These are phyloP conservation scores for Neofusicoccum laricinum DNA, from an alignment of 2,329 filamentous ascomycete genomes.

Conservation along the genomic window DNA sequence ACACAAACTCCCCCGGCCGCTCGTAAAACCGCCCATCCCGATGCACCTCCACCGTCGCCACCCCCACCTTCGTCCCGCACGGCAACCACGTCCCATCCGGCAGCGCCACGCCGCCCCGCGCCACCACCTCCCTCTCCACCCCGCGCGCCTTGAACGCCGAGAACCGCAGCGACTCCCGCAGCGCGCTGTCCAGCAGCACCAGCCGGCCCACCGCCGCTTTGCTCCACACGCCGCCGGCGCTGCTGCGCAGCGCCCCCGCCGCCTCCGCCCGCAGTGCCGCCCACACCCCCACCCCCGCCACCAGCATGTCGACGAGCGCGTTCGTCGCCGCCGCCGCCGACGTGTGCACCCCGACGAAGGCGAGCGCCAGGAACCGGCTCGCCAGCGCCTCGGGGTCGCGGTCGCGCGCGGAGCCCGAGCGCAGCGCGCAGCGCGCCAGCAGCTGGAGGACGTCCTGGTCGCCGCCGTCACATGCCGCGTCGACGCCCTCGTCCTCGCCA, in stretches of 20 bases:
- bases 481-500: not conserved
- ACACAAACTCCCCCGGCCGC: slow-evolving; percentile 17
- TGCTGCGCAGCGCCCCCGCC: slow-evolving; percentile 29
- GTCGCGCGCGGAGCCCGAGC: not conserved
- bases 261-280: slow-evolving; percentile 45
- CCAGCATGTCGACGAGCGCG: slow-evolving; percentile 21
- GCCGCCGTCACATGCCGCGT: too few species aligned
- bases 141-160: slow-evolving; percentile 49
- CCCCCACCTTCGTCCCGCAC: slow-evolving; percentile 18
- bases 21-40: slow-evolving; percentile 22
- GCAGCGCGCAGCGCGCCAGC: not conserved
- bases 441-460: not conserved
- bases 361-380: not conserved
- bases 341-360: slow-evolving; percentile 9
- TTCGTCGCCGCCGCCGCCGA: not conserved
- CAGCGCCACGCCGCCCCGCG: not conserved
- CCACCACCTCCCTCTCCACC: slow-evolving; percentile 46
- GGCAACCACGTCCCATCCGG: not conserved
- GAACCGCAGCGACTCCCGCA: slow-evolving; percentile 53
- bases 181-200: slow-evolving; percentile 50
- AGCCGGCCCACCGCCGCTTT: slow-evolving; percentile 45
- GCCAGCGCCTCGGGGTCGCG: not conserved
- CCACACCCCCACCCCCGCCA: slow-evolving; percentile 20
- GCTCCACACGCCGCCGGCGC: slow-evolving; percentile 49
- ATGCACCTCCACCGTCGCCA: slow-evolving; percentile 20